Conservation (phyloP, 768 basidiomycete genomes). For the Clathrus columnatus region DNA sequence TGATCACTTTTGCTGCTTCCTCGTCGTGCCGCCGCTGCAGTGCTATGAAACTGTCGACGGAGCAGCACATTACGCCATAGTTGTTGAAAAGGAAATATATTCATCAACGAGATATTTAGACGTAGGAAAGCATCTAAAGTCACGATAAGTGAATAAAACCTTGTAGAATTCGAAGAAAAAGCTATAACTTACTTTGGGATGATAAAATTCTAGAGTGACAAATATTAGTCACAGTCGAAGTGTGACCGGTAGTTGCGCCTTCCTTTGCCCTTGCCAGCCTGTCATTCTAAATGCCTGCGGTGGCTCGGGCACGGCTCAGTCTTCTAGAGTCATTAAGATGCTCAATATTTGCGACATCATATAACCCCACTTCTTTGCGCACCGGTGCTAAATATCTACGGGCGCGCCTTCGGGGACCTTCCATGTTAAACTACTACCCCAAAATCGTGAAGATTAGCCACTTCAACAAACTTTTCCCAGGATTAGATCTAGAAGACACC, state of each 20-base stretch:
- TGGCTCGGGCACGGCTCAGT: conserved; percentile 45
- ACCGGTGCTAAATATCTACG: conserved; percentile 92
- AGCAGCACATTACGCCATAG: not conserved
- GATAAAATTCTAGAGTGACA: not conserved
- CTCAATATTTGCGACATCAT: conserved; percentile 76
- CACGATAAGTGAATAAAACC: not conserved
- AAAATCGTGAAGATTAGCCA: conserved; percentile 42
- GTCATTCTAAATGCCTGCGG: conserved; percentile 29
- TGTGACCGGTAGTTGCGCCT: not conserved
- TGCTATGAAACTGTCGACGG: not conserved
- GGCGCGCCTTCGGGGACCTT: conserved; percentile 70
- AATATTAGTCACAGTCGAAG: not conserved
- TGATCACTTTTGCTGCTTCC: not conserved
- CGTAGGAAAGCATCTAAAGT: not conserved
- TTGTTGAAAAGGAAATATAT: not conserved
- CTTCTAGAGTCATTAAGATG: conserved; percentile 58
- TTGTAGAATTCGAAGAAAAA: too few species aligned
- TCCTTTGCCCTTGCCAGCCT: not conserved
- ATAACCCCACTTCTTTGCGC: conserved; percentile 73
- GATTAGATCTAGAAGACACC: conserved; percentile 52
- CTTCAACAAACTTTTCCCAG: conserved; percentile 43
- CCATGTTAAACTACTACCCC: conserved; percentile 82
- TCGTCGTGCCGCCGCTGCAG: not conserved
- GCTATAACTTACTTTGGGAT: not conserved
- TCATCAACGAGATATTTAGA: not conserved